phyloP scores from a whole-genome alignment of 2,329 filamentous ascomycete genomes.

The Paramyrothecium sp. region DNA sequence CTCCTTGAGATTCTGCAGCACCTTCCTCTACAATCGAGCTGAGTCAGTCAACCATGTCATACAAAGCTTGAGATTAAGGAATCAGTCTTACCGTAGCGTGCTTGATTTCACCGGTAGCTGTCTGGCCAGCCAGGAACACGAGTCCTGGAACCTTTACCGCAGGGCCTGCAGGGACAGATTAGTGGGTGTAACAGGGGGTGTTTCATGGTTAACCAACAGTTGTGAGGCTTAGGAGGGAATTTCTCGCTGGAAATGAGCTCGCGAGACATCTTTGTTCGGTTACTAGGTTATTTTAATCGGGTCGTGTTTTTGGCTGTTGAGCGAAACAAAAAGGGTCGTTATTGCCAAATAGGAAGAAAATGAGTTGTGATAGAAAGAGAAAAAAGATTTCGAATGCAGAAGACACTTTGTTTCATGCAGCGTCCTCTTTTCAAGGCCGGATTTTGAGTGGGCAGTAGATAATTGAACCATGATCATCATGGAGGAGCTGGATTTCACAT shows the following conservation, averaged over 20 bases:
- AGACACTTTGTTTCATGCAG: too few species aligned
- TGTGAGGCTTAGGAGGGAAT: slow-evolving; percentile 45
- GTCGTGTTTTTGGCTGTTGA: too few species aligned
- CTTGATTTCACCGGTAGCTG: slow-evolving; percentile 47
- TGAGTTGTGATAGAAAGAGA: too few species aligned
- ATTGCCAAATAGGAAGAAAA: too few species aligned
- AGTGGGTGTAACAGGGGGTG: neutral
- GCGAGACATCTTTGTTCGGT: slow-evolving; percentile 35
- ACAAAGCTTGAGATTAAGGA: neutral
- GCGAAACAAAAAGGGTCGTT: too few species aligned
- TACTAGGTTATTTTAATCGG: too few species aligned
- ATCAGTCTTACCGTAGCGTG: slow-evolving; percentile 36
- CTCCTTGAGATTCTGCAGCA: slow-evolving; percentile 56
- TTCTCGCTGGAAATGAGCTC: slow-evolving; percentile 44
- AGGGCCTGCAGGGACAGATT: neutral
- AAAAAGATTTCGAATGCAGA: too few species aligned
- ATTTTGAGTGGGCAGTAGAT: too few species aligned
- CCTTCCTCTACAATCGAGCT: slow-evolving; percentile 5
- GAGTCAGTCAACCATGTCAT: neutral
- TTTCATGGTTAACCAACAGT: slow-evolving; percentile 28
- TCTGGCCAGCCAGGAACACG: slow-evolving; percentile 45
- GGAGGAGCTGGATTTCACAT: too few species aligned
- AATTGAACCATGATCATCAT: too few species aligned
- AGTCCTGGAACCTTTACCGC: slow-evolving; percentile 43
- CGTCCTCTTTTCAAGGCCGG: too few species aligned